A percentile compares a stretch with the other conserved stretches of the same genome.
Conservation (phyloP, 805 yeast species). For the Metschnikowia gelsemii region DNA sequence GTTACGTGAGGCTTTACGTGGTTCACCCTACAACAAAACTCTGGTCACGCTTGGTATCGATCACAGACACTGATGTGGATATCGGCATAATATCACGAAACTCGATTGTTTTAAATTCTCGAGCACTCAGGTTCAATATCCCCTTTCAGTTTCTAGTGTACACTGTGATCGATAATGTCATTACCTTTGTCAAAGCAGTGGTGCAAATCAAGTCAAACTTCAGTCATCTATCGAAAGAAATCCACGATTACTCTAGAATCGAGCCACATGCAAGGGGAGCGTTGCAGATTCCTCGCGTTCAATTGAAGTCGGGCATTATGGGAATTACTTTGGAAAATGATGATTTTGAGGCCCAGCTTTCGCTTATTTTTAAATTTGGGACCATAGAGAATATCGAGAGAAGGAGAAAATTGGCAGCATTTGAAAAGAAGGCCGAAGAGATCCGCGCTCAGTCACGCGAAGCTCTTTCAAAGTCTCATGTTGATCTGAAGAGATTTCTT, state of each 20-base stretch:
- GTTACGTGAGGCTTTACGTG: constrained; percentile 46
- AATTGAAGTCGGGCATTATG: constrained; percentile 54
- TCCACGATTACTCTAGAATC: constrained; percentile 33
- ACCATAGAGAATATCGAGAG: constrained; percentile 62
- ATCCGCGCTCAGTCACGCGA: constrained; percentile 16
- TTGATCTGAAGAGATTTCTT: constrained; percentile 9
- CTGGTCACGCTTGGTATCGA: constrained; percentile 42
- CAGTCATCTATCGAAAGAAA: constrained; percentile 26
- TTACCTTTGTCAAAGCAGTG: constrained; percentile 64
- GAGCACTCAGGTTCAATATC: constrained; percentile 50
- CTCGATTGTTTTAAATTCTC: constrained; percentile 21
- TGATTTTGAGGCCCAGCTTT: constrained; percentile 78
- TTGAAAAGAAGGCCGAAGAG: constrained; percentile 30
- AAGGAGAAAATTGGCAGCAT: constrained; percentile 45
- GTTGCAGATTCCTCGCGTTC: constrained; percentile 53
- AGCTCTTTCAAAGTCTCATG: constrained; percentile 8
- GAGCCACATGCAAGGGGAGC: constrained; percentile 40
- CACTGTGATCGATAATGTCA: constrained; percentile 74
- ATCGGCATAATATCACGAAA: constrained; percentile 15
- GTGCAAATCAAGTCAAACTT: constrained; percentile 59
- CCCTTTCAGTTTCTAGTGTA: constrained; percentile 78
- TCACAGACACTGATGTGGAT: constrained; percentile 28
- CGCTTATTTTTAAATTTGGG: constrained; percentile 65
- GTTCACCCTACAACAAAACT: constrained; percentile 47
- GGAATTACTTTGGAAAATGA: constrained; percentile 78